A percentile compares a stretch with the other conserved stretches of the same genome.
Evolutionary conservation across 1,284 basidiomycete genomes (phyloP).

Genomic region (Leccinum angustisporum): DNA sequence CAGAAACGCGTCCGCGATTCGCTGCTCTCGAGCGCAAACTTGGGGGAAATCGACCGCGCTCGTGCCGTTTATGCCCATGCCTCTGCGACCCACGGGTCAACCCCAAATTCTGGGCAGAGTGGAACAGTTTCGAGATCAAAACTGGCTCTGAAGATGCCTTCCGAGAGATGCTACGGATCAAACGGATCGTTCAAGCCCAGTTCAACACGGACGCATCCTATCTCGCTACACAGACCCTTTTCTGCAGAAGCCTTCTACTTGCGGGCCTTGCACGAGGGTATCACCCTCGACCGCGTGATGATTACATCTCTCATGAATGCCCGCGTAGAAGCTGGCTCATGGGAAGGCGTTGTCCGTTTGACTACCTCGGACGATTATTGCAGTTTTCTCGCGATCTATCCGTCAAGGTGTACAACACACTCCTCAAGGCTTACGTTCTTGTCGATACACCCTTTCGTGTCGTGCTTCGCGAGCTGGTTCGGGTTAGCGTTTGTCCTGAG

Average conservation of each 20-base stretch:
- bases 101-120: constrained; percentile 93
- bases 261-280: constrained; percentile 58
- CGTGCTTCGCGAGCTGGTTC: constrained; percentile 59
- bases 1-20: constrained; percentile 97
- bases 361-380: constrained; percentile 55
- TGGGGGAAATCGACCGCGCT: constrained; percentile 92
- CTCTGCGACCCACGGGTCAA: constrained; percentile 91
- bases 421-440: constrained; percentile 85
- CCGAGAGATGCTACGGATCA: constrained; percentile 98
- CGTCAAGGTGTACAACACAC: constrained; percentile 70
- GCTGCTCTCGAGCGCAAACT: constrained; percentile 96
- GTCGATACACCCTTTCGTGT: constrained; percentile 75
- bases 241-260: constrained; percentile 69
- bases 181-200: constrained; percentile 95
- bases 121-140: constrained; percentile 98
- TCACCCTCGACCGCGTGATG: constrained; percentile 65
- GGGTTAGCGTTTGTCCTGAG: constrained; percentile 55
- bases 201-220: constrained; percentile 97
- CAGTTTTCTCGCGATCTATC: constrained; percentile 41
- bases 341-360: constrained; percentile 71
- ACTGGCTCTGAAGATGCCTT: constrained; percentile 98
- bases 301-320: constrained; percentile 80
- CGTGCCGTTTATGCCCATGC: constrained; percentile 96
- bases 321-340: constrained; percentile 81
- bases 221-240: constrained; percentile 78